Base-by-base conservation (phyloP, 129 eudicot species). In the Tagetes erecta region DNA sequence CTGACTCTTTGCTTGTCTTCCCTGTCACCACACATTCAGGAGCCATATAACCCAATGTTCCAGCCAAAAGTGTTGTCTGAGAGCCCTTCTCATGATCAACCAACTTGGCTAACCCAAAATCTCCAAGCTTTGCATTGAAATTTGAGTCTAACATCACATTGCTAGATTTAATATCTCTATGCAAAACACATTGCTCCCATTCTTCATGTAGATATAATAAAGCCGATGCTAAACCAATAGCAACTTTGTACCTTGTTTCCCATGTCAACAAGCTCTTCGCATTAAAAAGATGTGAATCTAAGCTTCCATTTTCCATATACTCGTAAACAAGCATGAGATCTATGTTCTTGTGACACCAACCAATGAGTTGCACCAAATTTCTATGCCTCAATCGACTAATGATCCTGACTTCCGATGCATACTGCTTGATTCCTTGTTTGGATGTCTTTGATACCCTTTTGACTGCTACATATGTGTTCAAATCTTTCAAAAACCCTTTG, bases 221-320 rank as follows among this genome's bases (percentile, higher is more conserved):
- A 3, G 78, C 84, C 7, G 84, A 75, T 4, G 87, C 84, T 2
- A 83, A 31, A 7, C 81, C 87, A 3, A 41, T 78, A 7, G 58
- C 79, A 6, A 83, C 71, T 50, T 76, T 76, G 65, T 55, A 80
- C 66, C 87, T 71, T 39, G 67, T 51, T 4, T 3, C 72, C 84
- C 87, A 83, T 14, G 81, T n/a, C 57, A 83, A 66, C 73, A 79
- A 83, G 67, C 73, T 75, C 36, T 73, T 70, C 1, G 2, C 68
- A 11, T 45, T 64, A 40, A 84, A 81, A 11, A 84, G 81, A 78
- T 84, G 88, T 34, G 49, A 27, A 70, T 84, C 85, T 68, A 84
- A 66, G 81, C 86, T 84, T 70, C 88, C 81, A 4, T 84, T 81
- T 64, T 64, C 78, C 85, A 84, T 81, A 62, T 27, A 80, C 31